Evolutionary conservation across 169 alveolate genomes (phyloP).

Genomic region (Cryptosporidium meleagridis): DNA sequence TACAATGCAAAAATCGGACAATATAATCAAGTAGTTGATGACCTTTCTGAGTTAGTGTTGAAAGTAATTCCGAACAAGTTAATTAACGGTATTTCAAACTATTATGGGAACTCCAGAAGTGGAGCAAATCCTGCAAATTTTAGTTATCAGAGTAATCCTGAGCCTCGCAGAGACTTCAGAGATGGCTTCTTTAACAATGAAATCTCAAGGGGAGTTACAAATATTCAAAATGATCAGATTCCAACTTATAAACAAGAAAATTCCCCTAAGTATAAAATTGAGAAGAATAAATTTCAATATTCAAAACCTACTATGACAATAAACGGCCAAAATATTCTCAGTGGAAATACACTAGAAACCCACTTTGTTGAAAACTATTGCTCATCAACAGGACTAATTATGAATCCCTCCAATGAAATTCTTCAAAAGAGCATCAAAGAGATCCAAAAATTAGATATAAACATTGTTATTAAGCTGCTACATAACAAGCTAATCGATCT

Average conservation of each 20-base stretch:
- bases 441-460: conserved; percentile 34
- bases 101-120: neutral
- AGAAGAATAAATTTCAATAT: neutral
- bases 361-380: conserved; percentile 50
- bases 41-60: conserved; percentile 46
- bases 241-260: neutral
- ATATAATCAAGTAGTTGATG: conserved; percentile 54
- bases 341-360: conserved; percentile 4
- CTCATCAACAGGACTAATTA: conserved; percentile 34
- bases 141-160: neutral
- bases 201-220: neutral
- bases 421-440: conserved; percentile 41
- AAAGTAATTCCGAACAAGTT: conserved; percentile 62
- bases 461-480: conserved; percentile 21
- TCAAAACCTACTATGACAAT: neutral
- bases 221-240: neutral
- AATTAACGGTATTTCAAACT: conserved; percentile 50
- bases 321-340: neutral
- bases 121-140: neutral
- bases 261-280: neutral
- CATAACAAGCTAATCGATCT: conserved; percentile 23
- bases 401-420: conserved; percentile 36
- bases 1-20: conserved; percentile 51
- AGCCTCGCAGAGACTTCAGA: neutral
- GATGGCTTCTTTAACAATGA: neutral